Conservation (phyloP, 169 alveolate genomes). For the Eimeria maxima region DNA sequence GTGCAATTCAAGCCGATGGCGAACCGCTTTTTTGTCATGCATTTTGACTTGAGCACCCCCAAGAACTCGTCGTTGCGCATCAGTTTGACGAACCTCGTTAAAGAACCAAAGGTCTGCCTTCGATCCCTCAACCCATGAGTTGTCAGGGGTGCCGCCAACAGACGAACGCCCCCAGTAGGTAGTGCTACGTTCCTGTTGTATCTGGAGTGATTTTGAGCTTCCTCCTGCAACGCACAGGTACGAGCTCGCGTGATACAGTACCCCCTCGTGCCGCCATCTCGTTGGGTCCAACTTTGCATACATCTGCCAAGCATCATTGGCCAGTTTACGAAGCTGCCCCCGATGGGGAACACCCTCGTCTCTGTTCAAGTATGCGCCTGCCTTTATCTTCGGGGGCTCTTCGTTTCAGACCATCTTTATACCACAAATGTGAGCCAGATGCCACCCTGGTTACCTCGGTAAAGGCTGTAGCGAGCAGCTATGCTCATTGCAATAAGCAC, state of each 20-base stretch:
- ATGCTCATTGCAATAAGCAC: neutral
- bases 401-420: conserved; percentile 89
- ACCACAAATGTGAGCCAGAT: conserved; percentile 59
- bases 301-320: conserved; percentile 76
- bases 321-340: conserved; percentile 75
- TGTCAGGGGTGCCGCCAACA: neutral
- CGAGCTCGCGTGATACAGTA: conserved; percentile 79
- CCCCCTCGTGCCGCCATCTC: conserved; percentile 57
- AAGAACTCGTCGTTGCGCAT: conserved; percentile 85
- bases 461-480: neutral
- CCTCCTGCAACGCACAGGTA: conserved; percentile 62
- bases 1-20: conserved; percentile 86
- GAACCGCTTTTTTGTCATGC: conserved; percentile 89
- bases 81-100: conserved; percentile 88
- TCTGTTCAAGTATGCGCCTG: conserved; percentile 87
- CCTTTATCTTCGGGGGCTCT: conserved; percentile 88
- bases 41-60: conserved; percentile 88
- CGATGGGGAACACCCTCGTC: conserved; percentile 85
- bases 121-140: neutral
- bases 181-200: neutral
- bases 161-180: neutral
- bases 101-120: conserved; percentile 86
- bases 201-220: neutral
- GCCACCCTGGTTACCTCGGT: neutral
- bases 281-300: conserved; percentile 84